Evolutionary conservation across 495 filamentous ascomycete genomes (phyloP).

Genomic region (Bacidia gigantensis): DNA sequence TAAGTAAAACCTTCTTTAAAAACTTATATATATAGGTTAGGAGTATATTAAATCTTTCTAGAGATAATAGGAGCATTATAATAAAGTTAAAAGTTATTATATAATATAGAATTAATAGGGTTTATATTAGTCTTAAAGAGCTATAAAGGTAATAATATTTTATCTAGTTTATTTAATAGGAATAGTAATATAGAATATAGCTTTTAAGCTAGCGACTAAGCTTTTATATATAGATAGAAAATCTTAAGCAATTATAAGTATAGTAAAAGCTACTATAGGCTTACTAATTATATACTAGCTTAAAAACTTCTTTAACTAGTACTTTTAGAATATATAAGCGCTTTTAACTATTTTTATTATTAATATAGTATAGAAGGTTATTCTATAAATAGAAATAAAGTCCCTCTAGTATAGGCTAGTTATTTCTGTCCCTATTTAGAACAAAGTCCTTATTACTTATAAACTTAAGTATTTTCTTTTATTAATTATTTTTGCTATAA

Average conservation of each 20-base stretch:
- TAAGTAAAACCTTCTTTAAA: not conserved
- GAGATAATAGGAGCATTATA: not conserved
- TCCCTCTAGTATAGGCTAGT: not conserved
- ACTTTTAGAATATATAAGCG: not conserved
- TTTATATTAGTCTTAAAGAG: not conserved
- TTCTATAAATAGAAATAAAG: not conserved
- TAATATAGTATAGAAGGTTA: not conserved
- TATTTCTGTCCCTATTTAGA: not conserved
- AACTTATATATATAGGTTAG: slow-evolving; percentile 7
- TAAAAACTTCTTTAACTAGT: not conserved
- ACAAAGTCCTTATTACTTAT: not conserved
- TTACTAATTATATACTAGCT: not conserved
- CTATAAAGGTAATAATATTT: not conserved
- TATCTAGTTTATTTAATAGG: not conserved
- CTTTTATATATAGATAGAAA: not conserved
- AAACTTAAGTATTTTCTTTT: not conserved
- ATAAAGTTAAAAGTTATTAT: not conserved
- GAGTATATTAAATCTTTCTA: not conserved
- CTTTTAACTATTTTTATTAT: not conserved
- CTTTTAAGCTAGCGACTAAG: not conserved
- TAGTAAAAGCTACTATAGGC: not conserved
- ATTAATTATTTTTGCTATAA: not conserved
- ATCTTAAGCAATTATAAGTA: too few relatives aligned
- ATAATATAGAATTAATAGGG: not conserved
- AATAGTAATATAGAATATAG: not conserved